These are phyloP conservation scores for Speleostelium caveatum DNA, from an alignment of 78 protist species.

Conservation along the genomic window DNA sequence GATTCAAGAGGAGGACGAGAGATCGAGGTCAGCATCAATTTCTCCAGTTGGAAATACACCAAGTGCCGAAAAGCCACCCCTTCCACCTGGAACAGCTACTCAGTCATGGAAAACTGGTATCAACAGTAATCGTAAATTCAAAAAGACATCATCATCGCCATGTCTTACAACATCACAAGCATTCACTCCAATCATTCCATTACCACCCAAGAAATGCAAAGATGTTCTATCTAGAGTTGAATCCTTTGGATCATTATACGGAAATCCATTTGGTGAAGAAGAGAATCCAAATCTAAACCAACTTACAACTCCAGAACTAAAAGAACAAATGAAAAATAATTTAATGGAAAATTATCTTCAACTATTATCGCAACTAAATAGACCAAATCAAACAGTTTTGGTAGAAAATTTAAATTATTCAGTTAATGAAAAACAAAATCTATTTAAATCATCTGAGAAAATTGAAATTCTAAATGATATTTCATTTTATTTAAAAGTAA, in stretches of 20 bases:
- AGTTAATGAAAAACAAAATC: constrained; percentile 24
- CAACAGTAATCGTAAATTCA: no score
- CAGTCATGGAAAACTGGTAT: no score
- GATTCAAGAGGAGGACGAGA: no score
- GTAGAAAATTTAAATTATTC: constrained; percentile 33
- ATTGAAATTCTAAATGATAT: constrained; percentile 15
- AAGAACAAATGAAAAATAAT: neutral
- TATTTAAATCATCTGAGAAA: constrained; percentile 7
- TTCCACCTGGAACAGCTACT: no score
- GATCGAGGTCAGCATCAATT: no score
- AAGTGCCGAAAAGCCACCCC: no score
- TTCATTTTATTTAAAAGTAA: constrained; percentile 57
- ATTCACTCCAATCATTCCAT: neutral
- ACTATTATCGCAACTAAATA: neutral
- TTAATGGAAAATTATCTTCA: constrained; percentile 1
- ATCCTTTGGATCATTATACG: no score
- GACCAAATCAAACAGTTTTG: neutral
- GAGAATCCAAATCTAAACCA: neutral
- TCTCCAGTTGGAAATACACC: no score
- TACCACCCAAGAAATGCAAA: neutral
- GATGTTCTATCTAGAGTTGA: neutral
- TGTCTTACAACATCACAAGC: neutral
- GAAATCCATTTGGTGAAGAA: neutral
- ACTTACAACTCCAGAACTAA: neutral
- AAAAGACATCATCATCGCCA: neutral